Evolutionary conservation across 129 eudicot species (phyloP).

Genomic region (Pulicaria dysenterica): DNA sequence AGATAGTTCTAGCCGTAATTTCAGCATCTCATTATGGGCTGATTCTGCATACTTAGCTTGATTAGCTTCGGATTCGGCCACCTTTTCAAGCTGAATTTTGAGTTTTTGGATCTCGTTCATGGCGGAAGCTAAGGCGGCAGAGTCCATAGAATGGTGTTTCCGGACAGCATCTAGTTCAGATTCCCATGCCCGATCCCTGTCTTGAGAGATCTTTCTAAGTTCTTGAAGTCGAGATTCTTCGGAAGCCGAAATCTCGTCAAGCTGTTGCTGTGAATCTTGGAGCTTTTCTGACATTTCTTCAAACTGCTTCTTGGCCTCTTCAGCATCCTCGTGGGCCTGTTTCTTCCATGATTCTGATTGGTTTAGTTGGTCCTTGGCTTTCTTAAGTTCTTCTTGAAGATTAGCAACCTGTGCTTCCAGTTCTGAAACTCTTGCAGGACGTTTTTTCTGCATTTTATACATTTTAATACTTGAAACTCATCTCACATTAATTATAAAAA

Average conservation of each 20-base stretch:
- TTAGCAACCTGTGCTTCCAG: constrained; percentile 70
- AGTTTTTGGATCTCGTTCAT: constrained; percentile 76
- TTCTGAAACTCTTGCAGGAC: constrained; percentile 59
- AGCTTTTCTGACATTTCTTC: constrained; percentile 58
- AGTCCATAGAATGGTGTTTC: constrained; percentile 83
- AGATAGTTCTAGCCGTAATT: constrained; percentile 59
- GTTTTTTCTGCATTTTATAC: constrained; percentile 54
- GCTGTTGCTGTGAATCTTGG: constrained; percentile 73
- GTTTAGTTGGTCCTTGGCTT: constrained; percentile 63
- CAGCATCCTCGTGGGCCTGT: constrained; percentile 72
- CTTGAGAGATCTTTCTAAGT: constrained; percentile 85
- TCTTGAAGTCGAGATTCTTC: constrained; percentile 82
- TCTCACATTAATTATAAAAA: not conserved
- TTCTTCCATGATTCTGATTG: constrained; percentile 62
- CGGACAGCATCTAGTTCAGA: constrained; percentile 93
- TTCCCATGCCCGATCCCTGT: constrained; percentile 88
- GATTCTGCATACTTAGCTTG: constrained; percentile 66
- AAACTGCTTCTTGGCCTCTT: constrained; percentile 73
- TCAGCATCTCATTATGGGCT: constrained; percentile 61
- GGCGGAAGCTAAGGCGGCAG: constrained; percentile 72
- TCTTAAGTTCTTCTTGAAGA: constrained; percentile 85
- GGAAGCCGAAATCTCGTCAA: constrained; percentile 71
- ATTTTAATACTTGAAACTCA: not conserved
- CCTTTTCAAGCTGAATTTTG: constrained; percentile 61
- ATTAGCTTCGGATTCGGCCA: constrained; percentile 67